Evolutionary conservation across 768 basidiomycete species (phyloP), one percentile per base, ranked within the genome.

Genomic region (Pulveroboletus ravenelii): DNA sequence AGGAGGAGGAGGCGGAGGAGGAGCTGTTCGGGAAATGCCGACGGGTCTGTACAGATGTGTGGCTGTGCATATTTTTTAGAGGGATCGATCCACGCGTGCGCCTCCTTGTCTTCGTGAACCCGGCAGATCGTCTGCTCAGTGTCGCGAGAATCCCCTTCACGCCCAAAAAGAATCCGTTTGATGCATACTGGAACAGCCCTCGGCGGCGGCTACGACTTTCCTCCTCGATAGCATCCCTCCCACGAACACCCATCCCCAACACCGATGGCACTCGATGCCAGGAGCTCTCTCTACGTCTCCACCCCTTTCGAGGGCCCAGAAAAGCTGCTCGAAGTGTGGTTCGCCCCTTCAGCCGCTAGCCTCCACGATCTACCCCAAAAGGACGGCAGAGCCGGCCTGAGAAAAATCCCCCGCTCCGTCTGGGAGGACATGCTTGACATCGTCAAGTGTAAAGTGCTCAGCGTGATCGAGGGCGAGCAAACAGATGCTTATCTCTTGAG

Each of bases 361-460:
- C 74, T 89, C 9, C 80, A 83, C 31, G 73, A 72, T 55, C 70
- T 74, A 37, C 67, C 57, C 38, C 57, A 67, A 42, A 56, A 43
- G 40, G 69, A 72, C 55, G 75, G 70, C 63, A 82, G 77, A 66
- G 70, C 70, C 18, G 96, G 96, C 34, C 78, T 99, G 40, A 76
- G 94, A 51, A 79, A 74, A 58, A 84, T 99, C 31, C 76, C 81
- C 58, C 76, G 84, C 52, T 69, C 75, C 29, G 74, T 88, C 30
- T 99, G 96, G 96, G 93, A 96, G 72, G 89, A 91, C 51, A 96
- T 99, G 93, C 82, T 99, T 53, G 85, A 85, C 70, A 89, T 95
- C 56, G 96, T 99, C 66, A 85, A 89, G 66, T 99, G 96, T 78
- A 91, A 96, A 65, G 89, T 98, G 35, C 80, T 99, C 66, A 95